Conservation (phyloP, 164 flowering plant species). For the Buxus sempervirens region DNA sequence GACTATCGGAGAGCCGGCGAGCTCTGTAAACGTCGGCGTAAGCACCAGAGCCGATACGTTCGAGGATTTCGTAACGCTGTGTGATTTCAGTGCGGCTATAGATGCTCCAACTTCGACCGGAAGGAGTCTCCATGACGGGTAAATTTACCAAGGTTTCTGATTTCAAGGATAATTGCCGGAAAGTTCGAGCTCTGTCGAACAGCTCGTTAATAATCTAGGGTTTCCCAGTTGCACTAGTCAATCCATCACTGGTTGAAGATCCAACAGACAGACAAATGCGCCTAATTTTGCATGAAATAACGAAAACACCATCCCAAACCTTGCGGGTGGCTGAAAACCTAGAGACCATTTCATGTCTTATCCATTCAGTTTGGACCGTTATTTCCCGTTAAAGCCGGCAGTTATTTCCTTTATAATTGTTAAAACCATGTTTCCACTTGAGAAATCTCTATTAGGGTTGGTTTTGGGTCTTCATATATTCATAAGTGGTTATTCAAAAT, state of each 20-base stretch:
- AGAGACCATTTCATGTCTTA: no score
- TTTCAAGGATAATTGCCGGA: neutral
- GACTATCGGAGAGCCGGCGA: slow-evolving; percentile 56
- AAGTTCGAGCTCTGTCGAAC: neutral
- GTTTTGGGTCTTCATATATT: no score
- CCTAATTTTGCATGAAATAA: neutral
- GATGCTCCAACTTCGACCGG: slow-evolving; percentile 82
- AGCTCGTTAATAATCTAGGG: neutral
- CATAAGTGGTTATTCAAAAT: no score
- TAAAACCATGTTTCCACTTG: no score
- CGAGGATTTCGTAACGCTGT: slow-evolving; percentile 59
- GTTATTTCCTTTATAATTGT: no score
- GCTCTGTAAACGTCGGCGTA: slow-evolving; percentile 82
- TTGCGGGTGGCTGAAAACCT: no score
- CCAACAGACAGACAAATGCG: neutral
- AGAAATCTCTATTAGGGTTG: no score
- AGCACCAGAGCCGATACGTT: slow-evolving; percentile 79
- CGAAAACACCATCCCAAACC: neutral
- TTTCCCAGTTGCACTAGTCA: neutral
- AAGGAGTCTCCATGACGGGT: slow-evolving; percentile 18
- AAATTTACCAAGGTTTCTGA: neutral
- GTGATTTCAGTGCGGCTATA: slow-evolving; percentile 70
- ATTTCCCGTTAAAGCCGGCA: no score
- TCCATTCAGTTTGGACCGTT: no score
- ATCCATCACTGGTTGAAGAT: neutral